Conservation (phyloP, 1,139 yeast species). For the Scheffersomyces cryptocercus region DNA sequence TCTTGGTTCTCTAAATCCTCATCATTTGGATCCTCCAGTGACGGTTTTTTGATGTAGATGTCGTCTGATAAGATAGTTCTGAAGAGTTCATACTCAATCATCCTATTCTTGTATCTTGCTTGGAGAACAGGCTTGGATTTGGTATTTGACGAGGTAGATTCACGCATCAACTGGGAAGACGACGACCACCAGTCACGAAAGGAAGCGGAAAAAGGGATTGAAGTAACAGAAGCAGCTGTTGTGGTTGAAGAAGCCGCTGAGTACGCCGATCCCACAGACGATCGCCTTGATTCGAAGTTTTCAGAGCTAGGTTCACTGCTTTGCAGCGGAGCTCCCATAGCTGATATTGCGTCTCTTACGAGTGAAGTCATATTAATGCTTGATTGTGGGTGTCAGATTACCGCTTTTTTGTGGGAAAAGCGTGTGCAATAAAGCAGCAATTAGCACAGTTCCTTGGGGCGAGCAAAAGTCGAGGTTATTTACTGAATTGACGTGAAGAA, state of each 20-base stretch:
- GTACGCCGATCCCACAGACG: too few species aligned
- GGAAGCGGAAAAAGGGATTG: conserved; percentile 31
- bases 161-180: conserved; percentile 25
- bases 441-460: too few species aligned
- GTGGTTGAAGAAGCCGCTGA: too few species aligned
- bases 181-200: conserved; percentile 44
- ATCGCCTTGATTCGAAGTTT: too few species aligned
- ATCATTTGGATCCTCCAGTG: not conserved
- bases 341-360: conserved; percentile 11
- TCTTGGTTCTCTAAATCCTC: not conserved
- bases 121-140: conserved; percentile 9
- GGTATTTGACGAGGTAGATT: conserved; percentile 13
- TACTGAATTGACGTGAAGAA: too few species aligned
- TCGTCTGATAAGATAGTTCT: conserved; percentile 35
- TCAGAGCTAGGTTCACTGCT: too few species aligned
- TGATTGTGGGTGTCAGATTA: too few species aligned
- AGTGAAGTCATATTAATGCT: conserved; percentile 6
- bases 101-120: conserved; percentile 27
- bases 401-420: too few species aligned
- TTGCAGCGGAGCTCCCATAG: conserved; percentile 13
- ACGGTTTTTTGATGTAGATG: conserved; percentile 19
- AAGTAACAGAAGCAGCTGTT: conserved; percentile 8
- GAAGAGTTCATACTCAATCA: conserved; percentile 38
- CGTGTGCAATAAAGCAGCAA: too few species aligned
- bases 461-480: too few species aligned